Percentiles rank a stretch among this genome's conserved stretches.
Evolutionary conservation across 1,284 basidiomycete species (phyloP).

Genomic region (Butyriboletus appendiculatus): DNA sequence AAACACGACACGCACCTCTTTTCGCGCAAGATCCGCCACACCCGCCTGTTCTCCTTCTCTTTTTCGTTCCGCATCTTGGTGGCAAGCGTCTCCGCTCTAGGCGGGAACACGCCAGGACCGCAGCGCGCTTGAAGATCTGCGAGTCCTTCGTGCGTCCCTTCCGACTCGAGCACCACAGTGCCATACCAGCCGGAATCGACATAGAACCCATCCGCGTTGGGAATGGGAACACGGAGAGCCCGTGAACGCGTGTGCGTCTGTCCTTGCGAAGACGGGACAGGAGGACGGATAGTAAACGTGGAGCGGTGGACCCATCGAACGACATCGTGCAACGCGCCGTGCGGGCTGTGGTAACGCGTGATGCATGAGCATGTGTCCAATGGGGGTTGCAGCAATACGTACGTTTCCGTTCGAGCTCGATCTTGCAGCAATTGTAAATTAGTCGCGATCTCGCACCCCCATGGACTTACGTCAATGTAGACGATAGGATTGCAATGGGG

Average conservation of each 20-base stretch:
- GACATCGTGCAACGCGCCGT: constrained; percentile 74
- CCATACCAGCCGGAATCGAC: constrained; percentile 81
- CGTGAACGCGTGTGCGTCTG: constrained; percentile 20
- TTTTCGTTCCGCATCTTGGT: constrained; percentile 38
- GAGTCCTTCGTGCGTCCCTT: constrained; percentile 80
- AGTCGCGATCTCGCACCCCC: constrained; percentile 70
- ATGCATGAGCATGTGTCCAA: constrained; percentile 4
- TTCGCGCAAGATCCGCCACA: constrained; percentile 73
- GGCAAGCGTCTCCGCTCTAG: constrained; percentile 40
- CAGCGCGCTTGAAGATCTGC: constrained; percentile 76
- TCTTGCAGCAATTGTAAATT: constrained; percentile 78
- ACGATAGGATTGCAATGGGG: constrained; percentile 64
- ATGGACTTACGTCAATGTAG: constrained; percentile 71
- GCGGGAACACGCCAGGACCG: constrained; percentile 62
- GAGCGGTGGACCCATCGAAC: constrained; percentile 82
- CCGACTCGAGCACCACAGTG: constrained; percentile 74
- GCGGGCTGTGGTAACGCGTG: constrained; percentile 49
- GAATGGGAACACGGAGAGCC: constrained; percentile 46
- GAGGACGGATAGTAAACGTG: constrained; percentile 62
- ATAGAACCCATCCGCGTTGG: constrained; percentile 49
- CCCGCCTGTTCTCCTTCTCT: constrained; percentile 50
- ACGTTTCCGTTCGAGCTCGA: constrained; percentile 78
- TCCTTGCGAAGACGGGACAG: constrained; percentile 20
- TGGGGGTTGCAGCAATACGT: constrained; percentile 31
- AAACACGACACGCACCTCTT: constrained; percentile 56